These are phyloP conservation scores for Dichotomopilus funicola DNA, from an alignment of 2,329 filamentous ascomycete species.

Conservation along the genomic window DNA sequence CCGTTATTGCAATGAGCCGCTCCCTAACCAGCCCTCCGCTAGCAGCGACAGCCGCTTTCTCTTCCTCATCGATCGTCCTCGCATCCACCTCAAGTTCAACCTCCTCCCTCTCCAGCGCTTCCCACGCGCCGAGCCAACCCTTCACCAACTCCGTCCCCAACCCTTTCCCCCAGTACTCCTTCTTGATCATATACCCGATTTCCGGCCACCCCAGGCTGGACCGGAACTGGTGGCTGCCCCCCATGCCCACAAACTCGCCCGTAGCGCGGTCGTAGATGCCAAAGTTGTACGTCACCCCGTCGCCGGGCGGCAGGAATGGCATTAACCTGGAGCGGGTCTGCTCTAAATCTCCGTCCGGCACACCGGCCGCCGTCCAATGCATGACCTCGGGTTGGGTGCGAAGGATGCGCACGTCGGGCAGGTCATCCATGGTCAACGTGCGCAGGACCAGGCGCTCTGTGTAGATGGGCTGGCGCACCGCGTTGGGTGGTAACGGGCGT, in stretches of 20 bases:
- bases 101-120: slow-evolving; percentile 41
- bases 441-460: slow-evolving; percentile 52
- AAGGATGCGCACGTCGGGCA: slow-evolving; percentile 43
- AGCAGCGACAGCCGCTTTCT: slow-evolving; percentile 9
- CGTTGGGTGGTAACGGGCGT: slow-evolving; percentile 35
- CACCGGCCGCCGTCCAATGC: slow-evolving; percentile 45
- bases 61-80: slow-evolving; percentile 28
- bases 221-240: slow-evolving; percentile 36
- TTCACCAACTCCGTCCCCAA: slow-evolving; percentile 51
- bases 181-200: slow-evolving; percentile 51
- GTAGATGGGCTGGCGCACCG: slow-evolving; percentile 33
- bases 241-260: slow-evolving; percentile 46
- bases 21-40: slow-evolving; percentile 31
- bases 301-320: slow-evolving; percentile 41
- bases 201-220: slow-evolving; percentile 47
- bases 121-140: slow-evolving; percentile 42
- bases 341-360: slow-evolving; percentile 37
- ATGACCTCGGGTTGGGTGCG: slow-evolving; percentile 56
- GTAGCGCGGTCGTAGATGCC: slow-evolving; percentile 42
- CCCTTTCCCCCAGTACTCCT: slow-evolving; percentile 49
- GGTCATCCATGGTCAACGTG: slow-evolving; percentile 43
- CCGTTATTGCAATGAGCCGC: slow-evolving; percentile 41
- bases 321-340: slow-evolving; percentile 38
- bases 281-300: slow-evolving; percentile 50
- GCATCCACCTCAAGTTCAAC: slow-evolving; percentile 38